Evolutionary conservation across 73 alveolate genomes (phyloP), one percentile per base, ranked within the genome.

Genomic region (Stentor coeruleus): DNA sequence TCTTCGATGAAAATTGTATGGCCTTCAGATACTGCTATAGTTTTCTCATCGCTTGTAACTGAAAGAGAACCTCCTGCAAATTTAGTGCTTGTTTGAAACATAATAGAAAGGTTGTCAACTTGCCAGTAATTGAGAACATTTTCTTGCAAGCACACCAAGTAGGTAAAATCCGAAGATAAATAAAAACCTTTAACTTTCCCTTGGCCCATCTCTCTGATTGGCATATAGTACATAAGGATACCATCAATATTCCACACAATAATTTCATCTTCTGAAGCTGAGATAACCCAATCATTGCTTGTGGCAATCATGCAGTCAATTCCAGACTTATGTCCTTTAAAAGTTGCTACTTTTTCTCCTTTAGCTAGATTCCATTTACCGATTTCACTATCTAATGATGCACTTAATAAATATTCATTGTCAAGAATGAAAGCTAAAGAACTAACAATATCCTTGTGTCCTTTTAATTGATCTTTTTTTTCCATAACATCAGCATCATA

Each of bases 401-500:
- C 66, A 11, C 28, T 11, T 11, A 49, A 20, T 49, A 49, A 49
- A 49, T 11, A 49, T 20, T 49, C 20, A 20, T 49, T 20, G 28
- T 49, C 66, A 11, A 11, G 66, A 49, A 49, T 20, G 20, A 49
- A 49, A 20, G 66, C 66, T 49, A 49, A 49, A 49, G 66, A 6
- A 49, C 28, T 49, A 20, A 49, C 66, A 49, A 11, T 6, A 49
- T 6, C 66, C 20, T 20, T 6, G 20, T 49, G 66, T 11, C 66
- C 20, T 49, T 49, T 49, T 11, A 49, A 20, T 6, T 11, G 6
- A 49, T 11, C 6, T 49, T 49, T 49, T 49, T 20, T 6, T 49
- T 49, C 66, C 66, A 49, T 49, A 6, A 49, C 66, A 49, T 49
- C 66, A 49, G 66, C 66, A 20, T 49, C 66, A 20, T 49, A 49